Evolutionary conservation across 306 rosid genomes (phyloP), one percentile per base, ranked within the genome.

Genomic region (Prunus kanzakura): DNA sequence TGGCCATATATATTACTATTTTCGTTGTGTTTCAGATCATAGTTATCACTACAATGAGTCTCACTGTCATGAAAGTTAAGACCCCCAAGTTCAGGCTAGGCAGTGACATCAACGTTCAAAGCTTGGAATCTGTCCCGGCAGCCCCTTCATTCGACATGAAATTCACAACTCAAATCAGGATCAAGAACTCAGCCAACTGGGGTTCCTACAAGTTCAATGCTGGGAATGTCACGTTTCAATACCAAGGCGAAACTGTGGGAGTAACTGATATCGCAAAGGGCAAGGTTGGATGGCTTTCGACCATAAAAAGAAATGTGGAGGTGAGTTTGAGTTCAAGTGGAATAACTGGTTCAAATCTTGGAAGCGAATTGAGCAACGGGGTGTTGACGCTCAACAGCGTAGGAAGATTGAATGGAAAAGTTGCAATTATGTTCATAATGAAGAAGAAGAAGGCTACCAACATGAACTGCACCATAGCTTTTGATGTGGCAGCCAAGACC

Each of bases 121-220:
- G 1, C 43, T 10, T 72, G 19, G 58, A 19, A 25, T 43, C 12
- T 4, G 6, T 27, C 11, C 7, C 19, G 2, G 2, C 67, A 57
- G 0, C 3, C 0, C 75, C 65, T 35, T 43, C 55, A 8, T 72
- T 72, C 4, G 22, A 0, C 45, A 0, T 27, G 16, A 58, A 46
- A n/a, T 72, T 72, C 45, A 72, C 29, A 64, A 23, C 76, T 16
- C 57, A 72, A 20, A 58, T 72, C 4, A 58, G 18, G 23, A 38
- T 72, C 6, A 72, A 72, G 67, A 72, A 57, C 67, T 38, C 43
- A 38, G 43, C 67, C n/a, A 72, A 57, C 43, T 72, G 67, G 67
- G 76, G 76, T 43, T 55, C 52, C 20, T 71, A 71, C 51, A 71
- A 71, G 51, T 71, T 32, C 14, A 64, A 71, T 35, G 14, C 19